Conservation (phyloP, 129 eudicot genomes). For the Oenanthe sinensis region DNA sequence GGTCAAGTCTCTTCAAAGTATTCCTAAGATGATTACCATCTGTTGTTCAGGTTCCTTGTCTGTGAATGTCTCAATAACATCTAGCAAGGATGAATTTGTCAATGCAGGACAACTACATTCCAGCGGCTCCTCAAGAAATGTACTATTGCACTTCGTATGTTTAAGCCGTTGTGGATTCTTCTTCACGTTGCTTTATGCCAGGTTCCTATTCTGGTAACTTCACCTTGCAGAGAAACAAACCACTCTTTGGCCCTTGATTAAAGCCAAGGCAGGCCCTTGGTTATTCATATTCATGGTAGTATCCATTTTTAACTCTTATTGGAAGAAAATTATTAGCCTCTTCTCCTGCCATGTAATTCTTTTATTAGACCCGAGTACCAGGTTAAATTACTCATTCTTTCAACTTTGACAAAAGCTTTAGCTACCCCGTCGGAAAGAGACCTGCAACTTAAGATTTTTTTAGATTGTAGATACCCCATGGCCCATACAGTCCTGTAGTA, state of each 20-base stretch:
- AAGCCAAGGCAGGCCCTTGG: slow-evolving; percentile 1
- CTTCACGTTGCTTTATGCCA: slow-evolving; percentile 11
- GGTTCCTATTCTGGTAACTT: slow-evolving; percentile 22
- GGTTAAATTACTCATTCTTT: background rate
- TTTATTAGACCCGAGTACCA: background rate
- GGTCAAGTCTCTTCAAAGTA: background rate
- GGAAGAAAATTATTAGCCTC: background rate
- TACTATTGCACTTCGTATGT: background rate
- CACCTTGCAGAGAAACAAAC: background rate
- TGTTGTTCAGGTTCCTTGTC: slow-evolving; percentile 55
- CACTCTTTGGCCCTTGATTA: background rate
- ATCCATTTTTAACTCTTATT: background rate
- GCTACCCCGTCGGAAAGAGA: background rate
- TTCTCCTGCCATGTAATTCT: background rate
- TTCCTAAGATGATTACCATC: background rate
- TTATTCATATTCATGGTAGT: background rate
- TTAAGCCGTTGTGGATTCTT: slow-evolving; percentile 13
- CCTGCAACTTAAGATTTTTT: background rate
- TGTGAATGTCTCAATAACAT: slow-evolving; percentile 76
- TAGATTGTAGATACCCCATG: background rate
- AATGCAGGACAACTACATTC: slow-evolving; percentile 66
- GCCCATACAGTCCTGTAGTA: background rate
- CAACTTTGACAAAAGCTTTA: background rate
- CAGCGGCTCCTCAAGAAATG: slow-evolving; percentile 38
- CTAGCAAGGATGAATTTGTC: slow-evolving; percentile 53